Evolutionary conservation across 768 basidiomycete genomes (phyloP).

Genomic region (Pisolithus orientalis): DNA sequence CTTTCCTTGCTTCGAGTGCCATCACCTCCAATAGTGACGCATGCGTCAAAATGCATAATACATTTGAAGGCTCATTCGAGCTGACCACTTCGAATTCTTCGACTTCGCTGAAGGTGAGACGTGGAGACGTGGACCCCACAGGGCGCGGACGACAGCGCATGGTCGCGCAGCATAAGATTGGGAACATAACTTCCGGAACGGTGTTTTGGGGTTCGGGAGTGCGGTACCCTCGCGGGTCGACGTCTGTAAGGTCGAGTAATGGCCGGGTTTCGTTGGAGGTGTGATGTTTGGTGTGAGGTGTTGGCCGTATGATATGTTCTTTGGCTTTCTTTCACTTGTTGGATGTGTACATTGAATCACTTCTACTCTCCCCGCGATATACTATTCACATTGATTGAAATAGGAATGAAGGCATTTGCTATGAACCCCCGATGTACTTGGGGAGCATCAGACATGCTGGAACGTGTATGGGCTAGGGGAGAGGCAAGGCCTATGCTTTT

Average conservation of each 20-base stretch:
- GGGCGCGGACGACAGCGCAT: conserved; percentile 26
- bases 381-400: too few relatives aligned
- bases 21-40: conserved; percentile 29
- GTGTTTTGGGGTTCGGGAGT: conserved; percentile 13
- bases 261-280: conserved; percentile 13
- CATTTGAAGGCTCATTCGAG: conserved; percentile 36
- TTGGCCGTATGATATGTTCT: too few relatives aligned
- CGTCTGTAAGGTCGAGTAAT: conserved; percentile 19
- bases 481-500: too few relatives aligned
- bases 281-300: background rate
- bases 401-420: too few relatives aligned
- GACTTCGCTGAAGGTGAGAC: conserved; percentile 1
- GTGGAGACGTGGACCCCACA: conserved; percentile 21
- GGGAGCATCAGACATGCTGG: too few relatives aligned
- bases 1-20: conserved; percentile 26
- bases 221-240: background rate
- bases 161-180: conserved; percentile 3
- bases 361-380: too few relatives aligned
- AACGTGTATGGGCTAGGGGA: too few relatives aligned
- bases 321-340: too few relatives aligned
- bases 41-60: conserved; percentile 22
- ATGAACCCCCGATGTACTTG: too few relatives aligned
- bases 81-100: conserved; percentile 21
- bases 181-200: conserved; percentile 4
- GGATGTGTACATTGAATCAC: too few relatives aligned